Percentiles rank a stretch among this genome's conserved stretches.
phyloP scores from a whole-genome alignment of 2,329 filamentous ascomycete genomes.

The Alternaria atra region DNA sequence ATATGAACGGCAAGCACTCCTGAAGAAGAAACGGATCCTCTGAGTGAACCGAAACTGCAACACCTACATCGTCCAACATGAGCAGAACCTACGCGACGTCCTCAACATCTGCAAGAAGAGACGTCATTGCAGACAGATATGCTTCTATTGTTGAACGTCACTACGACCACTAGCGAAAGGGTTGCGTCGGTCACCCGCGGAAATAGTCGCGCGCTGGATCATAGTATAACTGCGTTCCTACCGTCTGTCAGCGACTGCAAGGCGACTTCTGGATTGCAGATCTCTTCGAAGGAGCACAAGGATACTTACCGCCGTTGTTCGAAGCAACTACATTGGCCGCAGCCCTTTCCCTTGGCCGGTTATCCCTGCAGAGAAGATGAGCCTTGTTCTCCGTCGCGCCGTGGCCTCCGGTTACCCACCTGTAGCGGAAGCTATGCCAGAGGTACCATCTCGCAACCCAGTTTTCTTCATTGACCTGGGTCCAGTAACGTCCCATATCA shows the following conservation, averaged over 20 bases:
- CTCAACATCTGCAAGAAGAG: constrained; percentile 32
- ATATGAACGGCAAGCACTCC: neutral
- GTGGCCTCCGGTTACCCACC: constrained; percentile 17
- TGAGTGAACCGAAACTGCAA: constrained; percentile 7
- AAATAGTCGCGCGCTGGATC: constrained; percentile 36
- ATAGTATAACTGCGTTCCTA: constrained; percentile 29
- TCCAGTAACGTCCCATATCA: constrained; percentile 53
- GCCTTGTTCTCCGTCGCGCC: neutral
- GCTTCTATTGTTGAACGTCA: neutral
- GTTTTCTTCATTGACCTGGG: constrained; percentile 55
- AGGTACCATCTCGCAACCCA: constrained; percentile 63
- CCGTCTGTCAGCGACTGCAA: constrained; percentile 5
- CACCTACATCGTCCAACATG: constrained; percentile 15
- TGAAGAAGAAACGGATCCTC: constrained; percentile 15
- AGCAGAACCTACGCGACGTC: constrained; percentile 4
- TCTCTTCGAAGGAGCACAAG: neutral
- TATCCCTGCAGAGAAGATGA: constrained; percentile 42
- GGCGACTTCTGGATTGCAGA: neutral
- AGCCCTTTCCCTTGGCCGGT: constrained; percentile 23
- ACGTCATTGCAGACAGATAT: constrained; percentile 1
- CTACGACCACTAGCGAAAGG: neutral
- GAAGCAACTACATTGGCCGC: neutral
- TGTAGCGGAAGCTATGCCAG: constrained; percentile 62
- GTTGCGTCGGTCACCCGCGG: constrained; percentile 17
- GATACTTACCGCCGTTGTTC: constrained; percentile 8